A percentile compares a stretch with the other conserved stretches of the same genome.
phyloP scores from a whole-genome alignment of 345 rosid genomes.

The Citrus mangshanensis region DNA sequence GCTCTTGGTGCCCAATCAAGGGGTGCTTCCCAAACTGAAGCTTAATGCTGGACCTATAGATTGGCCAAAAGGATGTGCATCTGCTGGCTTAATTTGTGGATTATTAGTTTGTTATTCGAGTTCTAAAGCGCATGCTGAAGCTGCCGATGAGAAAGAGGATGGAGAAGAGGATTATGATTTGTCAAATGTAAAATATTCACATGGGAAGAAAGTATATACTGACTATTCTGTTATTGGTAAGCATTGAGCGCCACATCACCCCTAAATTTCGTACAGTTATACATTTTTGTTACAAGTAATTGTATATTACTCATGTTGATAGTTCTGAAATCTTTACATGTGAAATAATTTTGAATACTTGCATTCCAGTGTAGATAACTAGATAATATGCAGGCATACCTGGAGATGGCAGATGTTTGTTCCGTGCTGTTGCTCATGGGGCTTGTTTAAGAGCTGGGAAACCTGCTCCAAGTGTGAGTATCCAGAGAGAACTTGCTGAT shows the following conservation, averaged over 20 bases:
- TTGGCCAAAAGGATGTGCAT: conserved; percentile 46
- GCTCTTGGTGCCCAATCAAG: conserved; percentile 44
- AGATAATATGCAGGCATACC: conserved; percentile 65
- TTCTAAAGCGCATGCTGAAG: conserved; percentile 59
- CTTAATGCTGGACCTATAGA: conserved; percentile 37
- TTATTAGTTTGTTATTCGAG: conserved; percentile 66
- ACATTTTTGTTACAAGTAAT: background rate
- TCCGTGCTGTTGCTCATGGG: conserved; percentile 89
- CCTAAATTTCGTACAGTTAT: background rate
- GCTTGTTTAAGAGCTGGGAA: conserved; percentile 71
- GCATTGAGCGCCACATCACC: conserved; percentile 25
- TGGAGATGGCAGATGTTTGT: conserved; percentile 96
- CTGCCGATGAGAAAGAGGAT: conserved; percentile 33
- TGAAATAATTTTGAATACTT: background rate
- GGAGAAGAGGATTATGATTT: conserved; percentile 27
- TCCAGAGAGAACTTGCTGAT: conserved; percentile 84
- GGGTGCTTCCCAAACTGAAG: conserved; percentile 35
- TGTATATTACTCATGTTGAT: background rate
- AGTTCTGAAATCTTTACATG: background rate
- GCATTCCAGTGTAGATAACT: conserved; percentile 10
- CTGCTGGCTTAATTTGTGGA: conserved; percentile 53
- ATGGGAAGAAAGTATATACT: conserved; percentile 77
- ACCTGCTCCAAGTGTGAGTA: conserved; percentile 55
- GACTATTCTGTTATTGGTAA: conserved; percentile 83
- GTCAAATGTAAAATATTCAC: conserved; percentile 34